phyloP scores from a whole-genome alignment of 1,139 yeast genomes.

The Yamadazyma pseudoaaseri region DNA sequence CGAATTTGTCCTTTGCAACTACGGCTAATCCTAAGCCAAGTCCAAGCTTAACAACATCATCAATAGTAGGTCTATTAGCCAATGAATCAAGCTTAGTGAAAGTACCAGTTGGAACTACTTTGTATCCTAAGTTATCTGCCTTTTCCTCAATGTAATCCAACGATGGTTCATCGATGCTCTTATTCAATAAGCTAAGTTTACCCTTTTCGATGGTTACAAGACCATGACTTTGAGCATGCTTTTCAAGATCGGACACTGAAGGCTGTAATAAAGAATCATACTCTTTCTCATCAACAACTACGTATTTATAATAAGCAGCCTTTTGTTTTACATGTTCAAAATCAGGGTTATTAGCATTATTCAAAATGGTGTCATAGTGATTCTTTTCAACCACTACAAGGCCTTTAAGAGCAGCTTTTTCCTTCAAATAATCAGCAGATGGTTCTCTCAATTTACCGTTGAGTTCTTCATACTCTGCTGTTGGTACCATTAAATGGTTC shows the following conservation, averaged over 20 bases:
- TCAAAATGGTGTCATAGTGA: slow-evolving; percentile 4
- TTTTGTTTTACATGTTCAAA: slow-evolving; percentile 20
- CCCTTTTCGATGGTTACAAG: slow-evolving; percentile 16
- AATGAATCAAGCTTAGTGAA: slow-evolving; percentile 7
- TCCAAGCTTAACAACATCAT: slow-evolving; percentile 13
- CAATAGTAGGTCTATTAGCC: slow-evolving; percentile 14
- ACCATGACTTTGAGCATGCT: slow-evolving; percentile 10
- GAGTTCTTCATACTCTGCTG: slow-evolving; percentile 9
- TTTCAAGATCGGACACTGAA: slow-evolving; percentile 9
- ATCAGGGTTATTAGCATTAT: slow-evolving; percentile 10
- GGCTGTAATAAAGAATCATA: slow-evolving; percentile 15
- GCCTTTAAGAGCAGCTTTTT: slow-evolving; percentile 19
- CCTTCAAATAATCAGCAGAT: slow-evolving; percentile 20
- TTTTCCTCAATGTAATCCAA: slow-evolving; percentile 19
- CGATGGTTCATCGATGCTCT: slow-evolving; percentile 17
- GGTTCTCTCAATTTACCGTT: slow-evolving; percentile 20
- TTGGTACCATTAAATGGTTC: slow-evolving; percentile 9
- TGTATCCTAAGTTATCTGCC: slow-evolving; percentile 13
- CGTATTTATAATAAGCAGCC: slow-evolving; percentile 17
- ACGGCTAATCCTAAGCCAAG: slow-evolving; percentile 14
- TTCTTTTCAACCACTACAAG: slow-evolving; percentile 7
- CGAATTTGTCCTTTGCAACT: slow-evolving; percentile 14
- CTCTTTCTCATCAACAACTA: slow-evolving; percentile 20
- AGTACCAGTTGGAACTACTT: slow-evolving; percentile 7
- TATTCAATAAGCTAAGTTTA: slow-evolving; percentile 18